A percentile compares a stretch with the other conserved stretches of the same genome.
These are phyloP conservation scores for Marasmius fiardii DNA, from an alignment of 1,284 basidiomycete genomes.

Conservation along the genomic window DNA sequence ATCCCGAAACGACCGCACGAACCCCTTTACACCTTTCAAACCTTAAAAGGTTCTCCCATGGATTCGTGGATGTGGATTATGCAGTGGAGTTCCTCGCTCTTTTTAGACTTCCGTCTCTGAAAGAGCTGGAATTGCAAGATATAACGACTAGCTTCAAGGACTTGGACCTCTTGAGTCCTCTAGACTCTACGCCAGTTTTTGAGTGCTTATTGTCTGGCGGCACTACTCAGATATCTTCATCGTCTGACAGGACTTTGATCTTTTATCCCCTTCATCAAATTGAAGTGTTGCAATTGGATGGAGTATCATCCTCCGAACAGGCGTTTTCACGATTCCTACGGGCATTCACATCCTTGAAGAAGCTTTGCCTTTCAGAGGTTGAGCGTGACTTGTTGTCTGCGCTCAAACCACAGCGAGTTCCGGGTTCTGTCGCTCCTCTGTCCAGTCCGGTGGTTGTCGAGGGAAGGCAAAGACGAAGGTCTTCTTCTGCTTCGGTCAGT, in stretches of 20 bases:
- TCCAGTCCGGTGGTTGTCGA: not conserved
- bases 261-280: conserved; percentile 1
- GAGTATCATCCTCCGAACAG: conserved; percentile 3
- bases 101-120: conserved; percentile 38
- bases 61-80: conserved; percentile 43
- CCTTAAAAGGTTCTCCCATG: conserved; percentile 39
- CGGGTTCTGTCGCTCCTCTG: not conserved
- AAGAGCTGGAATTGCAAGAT: conserved; percentile 40
- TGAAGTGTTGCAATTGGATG: conserved; percentile 7
- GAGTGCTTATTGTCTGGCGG: conserved; percentile 19
- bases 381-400: conserved; percentile 3
- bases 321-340: conserved; percentile 6
- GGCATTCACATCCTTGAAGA: conserved; percentile 1
- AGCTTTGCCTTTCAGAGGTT: conserved; percentile 5
- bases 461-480: not conserved
- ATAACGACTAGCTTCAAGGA: conserved; percentile 29
- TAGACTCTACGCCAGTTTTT: conserved; percentile 31
- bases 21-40: conserved; percentile 27
- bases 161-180: conserved; percentile 22
- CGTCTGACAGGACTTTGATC: not conserved
- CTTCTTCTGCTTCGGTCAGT: conserved; percentile 5
- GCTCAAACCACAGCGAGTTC: not conserved
- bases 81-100: conserved; percentile 38
- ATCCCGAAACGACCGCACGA: not conserved
- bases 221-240: not conserved